phyloP scores from a whole-genome alignment of 1,139 yeast genomes.

The Taphrina betulina region DNA sequence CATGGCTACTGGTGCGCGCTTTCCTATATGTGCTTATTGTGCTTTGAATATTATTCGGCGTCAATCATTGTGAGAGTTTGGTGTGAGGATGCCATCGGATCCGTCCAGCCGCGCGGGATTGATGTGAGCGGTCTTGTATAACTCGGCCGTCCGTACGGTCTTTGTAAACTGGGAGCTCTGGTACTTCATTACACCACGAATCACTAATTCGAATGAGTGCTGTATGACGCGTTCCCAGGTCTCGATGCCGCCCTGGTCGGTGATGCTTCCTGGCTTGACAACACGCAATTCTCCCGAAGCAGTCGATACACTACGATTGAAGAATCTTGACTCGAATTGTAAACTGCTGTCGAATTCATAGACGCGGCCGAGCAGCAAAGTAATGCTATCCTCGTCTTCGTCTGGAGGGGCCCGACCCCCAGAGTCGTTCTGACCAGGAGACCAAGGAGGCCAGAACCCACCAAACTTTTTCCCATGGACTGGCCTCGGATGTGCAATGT shows the following conservation, averaged over 20 bases:
- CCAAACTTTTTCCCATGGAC: too few relatives aligned
- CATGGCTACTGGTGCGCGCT: too few relatives aligned
- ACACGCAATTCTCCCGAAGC: slow-evolving; percentile 72
- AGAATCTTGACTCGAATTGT: slow-evolving; percentile 73
- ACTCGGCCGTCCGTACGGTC: slow-evolving; percentile 20
- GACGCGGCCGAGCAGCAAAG: slow-evolving; percentile 75
- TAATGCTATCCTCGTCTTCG: slow-evolving; percentile 45
- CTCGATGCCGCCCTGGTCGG: slow-evolving; percentile 48
- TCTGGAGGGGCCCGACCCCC: background rate
- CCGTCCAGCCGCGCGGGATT: slow-evolving; percentile 18
- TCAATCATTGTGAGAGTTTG: too few relatives aligned
- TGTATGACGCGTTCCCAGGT: slow-evolving; percentile 76
- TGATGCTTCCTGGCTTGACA: slow-evolving; percentile 70
- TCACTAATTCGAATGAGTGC: slow-evolving; percentile 81
- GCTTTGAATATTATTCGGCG: too few relatives aligned
- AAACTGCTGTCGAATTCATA: slow-evolving; percentile 68
- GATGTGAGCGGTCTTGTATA: slow-evolving; percentile 18
- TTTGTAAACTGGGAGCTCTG: slow-evolving; percentile 10
- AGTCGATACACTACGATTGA: slow-evolving; percentile 43
- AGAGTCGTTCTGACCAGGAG: slow-evolving; percentile 35
- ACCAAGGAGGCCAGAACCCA: slow-evolving; percentile 11
- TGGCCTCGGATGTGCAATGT: too few relatives aligned
- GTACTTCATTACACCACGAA: slow-evolving; percentile 79
- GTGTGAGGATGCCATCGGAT: too few relatives aligned
- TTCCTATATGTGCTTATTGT: too few relatives aligned